These are phyloP conservation scores for Ustanciosporium gigantosporum DNA, from an alignment of 1,284 basidiomycete species.

Conservation along the genomic window DNA sequence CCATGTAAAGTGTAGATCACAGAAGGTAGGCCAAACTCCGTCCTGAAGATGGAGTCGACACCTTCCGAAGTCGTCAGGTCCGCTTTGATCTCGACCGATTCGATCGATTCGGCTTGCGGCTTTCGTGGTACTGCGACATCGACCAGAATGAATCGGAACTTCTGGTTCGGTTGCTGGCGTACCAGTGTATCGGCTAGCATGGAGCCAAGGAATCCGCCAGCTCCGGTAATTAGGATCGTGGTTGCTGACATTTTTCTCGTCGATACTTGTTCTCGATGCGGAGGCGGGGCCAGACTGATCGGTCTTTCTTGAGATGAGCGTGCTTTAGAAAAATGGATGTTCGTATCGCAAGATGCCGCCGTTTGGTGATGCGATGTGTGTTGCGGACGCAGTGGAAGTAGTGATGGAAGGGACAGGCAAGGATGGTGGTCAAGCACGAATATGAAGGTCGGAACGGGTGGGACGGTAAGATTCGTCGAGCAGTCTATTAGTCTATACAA, in stretches of 20 bases:
- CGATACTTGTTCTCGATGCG: too few species aligned
- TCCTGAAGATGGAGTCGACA: constrained; percentile 29
- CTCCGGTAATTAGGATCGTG: constrained; percentile 43
- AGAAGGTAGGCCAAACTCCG: constrained; percentile 17
- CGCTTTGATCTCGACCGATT: constrained; percentile 13
- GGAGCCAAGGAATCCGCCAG: constrained; percentile 41
- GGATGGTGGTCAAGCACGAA: too few species aligned
- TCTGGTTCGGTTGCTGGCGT: constrained; percentile 8
- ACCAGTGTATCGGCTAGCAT: constrained; percentile 29
- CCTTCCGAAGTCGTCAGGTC: constrained; percentile 25
- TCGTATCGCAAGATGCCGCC: too few species aligned
- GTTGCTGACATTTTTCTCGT: constrained; percentile 7
- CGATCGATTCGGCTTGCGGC: constrained; percentile 4
- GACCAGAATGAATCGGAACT: constrained; percentile 35
- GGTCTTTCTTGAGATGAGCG: too few species aligned
- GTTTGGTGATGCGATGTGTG: too few species aligned
- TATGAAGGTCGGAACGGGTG: too few species aligned
- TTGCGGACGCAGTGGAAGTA: too few species aligned
- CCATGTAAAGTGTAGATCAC: constrained; percentile 45
- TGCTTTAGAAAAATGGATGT: too few species aligned
- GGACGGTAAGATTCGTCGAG: too few species aligned
- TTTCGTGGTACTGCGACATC: constrained; percentile 24
- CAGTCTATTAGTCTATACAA: too few species aligned
- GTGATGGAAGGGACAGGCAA: too few species aligned
- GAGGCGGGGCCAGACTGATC: too few species aligned